Evolutionary conservation across 192 early-diverging fungal species (phyloP), one percentile per base, ranked within the genome.

Genomic region (Coemansia sp.): DNA sequence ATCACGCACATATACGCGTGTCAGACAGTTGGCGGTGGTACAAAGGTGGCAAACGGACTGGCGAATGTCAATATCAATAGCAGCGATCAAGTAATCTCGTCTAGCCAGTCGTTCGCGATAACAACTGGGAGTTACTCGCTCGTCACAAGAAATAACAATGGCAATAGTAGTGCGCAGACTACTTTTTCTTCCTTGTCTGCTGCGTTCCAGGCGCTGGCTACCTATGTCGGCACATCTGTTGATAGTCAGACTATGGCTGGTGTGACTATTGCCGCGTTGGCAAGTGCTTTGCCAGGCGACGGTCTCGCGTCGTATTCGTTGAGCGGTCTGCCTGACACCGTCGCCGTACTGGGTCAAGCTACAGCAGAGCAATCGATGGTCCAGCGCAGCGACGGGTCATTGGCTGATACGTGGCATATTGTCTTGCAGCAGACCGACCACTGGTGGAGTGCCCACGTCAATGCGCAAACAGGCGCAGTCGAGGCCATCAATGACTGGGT

Each of bases 401-500:
- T 96, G 20, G 76, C 83, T 38, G 82, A 89, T 6, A 90, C 95
- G 6, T 97, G 94, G 89, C 93, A 94, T 51, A 62, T 96, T 22
- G 84, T 89, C 57, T 63, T 94, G 19, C 91, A 96, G 70, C 86
- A 94, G 83, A 70, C 87, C 49, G 84, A 89, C 62, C 88, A 95
- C 74, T 96, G 92, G 92, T 89, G 87, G 82, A 86, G 91, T 60
- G 89, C 83, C 6, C 89, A 92, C 46, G 82, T 94, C 12, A 79
- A 90, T 42, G 81, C 87, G 0, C 67, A 82, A 22, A 73, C 64
- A 20, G 89, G 91, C 17, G 70, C 86, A 25, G 80, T 96, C 7
- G 60, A 91, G 45, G 69, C 86, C 20, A 74, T 97, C 31, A 77
- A 93, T 35, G 94, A 95, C 83, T 97, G 94, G 94, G 92, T 93